These are phyloP conservation scores for Candida nemodendra DNA, from an alignment of 805 yeast genomes.

Conservation along the genomic window DNA sequence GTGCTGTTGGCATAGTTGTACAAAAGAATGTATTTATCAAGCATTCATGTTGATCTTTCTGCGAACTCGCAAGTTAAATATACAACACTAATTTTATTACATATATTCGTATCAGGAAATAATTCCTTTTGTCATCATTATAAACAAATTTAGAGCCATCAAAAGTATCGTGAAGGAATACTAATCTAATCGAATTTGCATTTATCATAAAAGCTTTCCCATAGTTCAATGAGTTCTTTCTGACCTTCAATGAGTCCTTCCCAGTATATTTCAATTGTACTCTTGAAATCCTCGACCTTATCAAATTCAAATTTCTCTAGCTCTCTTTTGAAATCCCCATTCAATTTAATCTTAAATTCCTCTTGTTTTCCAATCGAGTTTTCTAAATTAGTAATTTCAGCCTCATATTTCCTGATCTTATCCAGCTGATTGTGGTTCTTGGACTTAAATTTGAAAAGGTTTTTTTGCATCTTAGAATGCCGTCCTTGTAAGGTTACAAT, in stretches of 20 bases:
- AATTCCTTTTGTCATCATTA: too few species aligned
- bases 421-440: conserved; percentile 57
- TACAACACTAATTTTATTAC: too few species aligned
- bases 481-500: conserved; percentile 44
- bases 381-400: conserved; percentile 58
- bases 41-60: too few species aligned
- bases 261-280: conserved; percentile 83
- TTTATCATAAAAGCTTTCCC: conserved; percentile 81
- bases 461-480: conserved; percentile 45
- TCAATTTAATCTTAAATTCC: conserved; percentile 60
- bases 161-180: too few species aligned
- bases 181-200: conserved; percentile 29
- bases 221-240: conserved; percentile 84
- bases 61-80: too few species aligned
- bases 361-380: conserved; percentile 53
- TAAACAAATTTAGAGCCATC: too few species aligned
- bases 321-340: conserved; percentile 66
- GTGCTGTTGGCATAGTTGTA: conserved; percentile 61
- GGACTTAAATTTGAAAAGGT: conserved; percentile 41
- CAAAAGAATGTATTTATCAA: too few species aligned
- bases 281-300: conserved; percentile 79
- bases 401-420: conserved; percentile 53
- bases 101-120: too few species aligned
- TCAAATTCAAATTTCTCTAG: conserved; percentile 68
- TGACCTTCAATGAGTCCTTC: conserved; percentile 91